Evolutionary conservation across 768 basidiomycete genomes (phyloP).

Genomic region (Lactifluus pinguis): DNA sequence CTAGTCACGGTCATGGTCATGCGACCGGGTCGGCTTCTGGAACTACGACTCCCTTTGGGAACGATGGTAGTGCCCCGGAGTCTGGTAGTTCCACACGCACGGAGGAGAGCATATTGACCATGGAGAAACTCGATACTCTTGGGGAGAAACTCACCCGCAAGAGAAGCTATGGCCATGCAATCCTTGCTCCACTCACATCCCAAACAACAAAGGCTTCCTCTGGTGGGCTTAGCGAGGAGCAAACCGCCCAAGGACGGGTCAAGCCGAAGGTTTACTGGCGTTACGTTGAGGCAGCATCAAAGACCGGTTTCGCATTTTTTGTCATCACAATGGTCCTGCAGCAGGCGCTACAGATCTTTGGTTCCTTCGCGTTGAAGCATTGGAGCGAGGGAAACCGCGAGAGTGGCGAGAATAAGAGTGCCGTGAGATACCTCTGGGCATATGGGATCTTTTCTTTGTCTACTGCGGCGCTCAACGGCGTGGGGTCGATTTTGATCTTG

Average conservation of each 20-base stretch:
- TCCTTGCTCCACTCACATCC: conserved; percentile 33
- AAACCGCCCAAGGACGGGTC: conserved; percentile 73
- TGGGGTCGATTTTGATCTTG: conserved; percentile 58
- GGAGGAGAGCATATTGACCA: conserved; percentile 7
- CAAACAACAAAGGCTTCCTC: conserved; percentile 32
- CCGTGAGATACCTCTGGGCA: conserved; percentile 47
- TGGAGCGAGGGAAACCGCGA: conserved; percentile 78
- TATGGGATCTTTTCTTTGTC: conserved; percentile 63
- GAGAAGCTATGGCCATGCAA: conserved; percentile 51
- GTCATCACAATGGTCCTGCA: conserved; percentile 42
- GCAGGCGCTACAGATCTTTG: conserved; percentile 52
- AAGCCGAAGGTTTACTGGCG: conserved; percentile 65
- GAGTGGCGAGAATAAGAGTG: conserved; percentile 46
- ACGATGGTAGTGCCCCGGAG: not conserved
- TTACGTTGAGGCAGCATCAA: conserved; percentile 77
- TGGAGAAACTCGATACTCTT: conserved; percentile 8
- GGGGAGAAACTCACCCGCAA: conserved; percentile 48
- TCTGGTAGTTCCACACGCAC: conserved; percentile 9
- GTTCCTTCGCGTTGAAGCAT: conserved; percentile 58
- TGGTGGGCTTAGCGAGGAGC: conserved; percentile 53
- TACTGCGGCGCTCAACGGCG: conserved; percentile 44
- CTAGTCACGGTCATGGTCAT: conserved; percentile 16
- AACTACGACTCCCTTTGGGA: conserved; percentile 21
- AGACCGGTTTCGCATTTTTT: conserved; percentile 51
- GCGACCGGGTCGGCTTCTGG: conserved; percentile 10